Conservation (phyloP, 2,329 filamentous ascomycete genomes). For the Pseudogymnoascus sp. region DNA sequence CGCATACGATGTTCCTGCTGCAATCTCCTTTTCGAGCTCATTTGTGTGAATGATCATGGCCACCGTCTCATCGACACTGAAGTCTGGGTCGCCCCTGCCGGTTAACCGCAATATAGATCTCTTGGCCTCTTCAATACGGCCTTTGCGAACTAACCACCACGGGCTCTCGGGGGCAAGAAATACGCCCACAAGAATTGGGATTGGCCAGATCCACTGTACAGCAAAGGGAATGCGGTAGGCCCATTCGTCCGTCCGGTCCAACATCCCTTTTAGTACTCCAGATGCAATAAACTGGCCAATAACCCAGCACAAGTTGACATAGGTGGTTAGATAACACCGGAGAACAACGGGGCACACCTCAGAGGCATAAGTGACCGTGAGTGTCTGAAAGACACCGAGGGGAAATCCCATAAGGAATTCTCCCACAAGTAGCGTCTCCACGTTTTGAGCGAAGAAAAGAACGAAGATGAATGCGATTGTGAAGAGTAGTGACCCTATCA, state of each 20-base stretch:
- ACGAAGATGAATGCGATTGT: slow-evolving; percentile 38
- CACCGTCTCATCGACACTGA: slow-evolving; percentile 28
- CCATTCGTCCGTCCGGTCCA: slow-evolving; percentile 36
- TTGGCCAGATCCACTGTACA: slow-evolving; percentile 41
- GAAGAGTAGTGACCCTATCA: slow-evolving; percentile 36
- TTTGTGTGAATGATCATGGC: slow-evolving; percentile 49
- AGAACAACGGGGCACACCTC: slow-evolving; percentile 29
- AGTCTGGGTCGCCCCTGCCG: slow-evolving; percentile 17
- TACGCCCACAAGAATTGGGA: slow-evolving; percentile 37
- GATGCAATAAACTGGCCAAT: slow-evolving; percentile 42
- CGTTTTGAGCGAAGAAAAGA: slow-evolving; percentile 40
- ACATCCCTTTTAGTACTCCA: slow-evolving; percentile 37
- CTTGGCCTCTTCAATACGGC: slow-evolving; percentile 36
- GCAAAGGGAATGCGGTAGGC: slow-evolving; percentile 40
- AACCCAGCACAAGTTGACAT: slow-evolving; percentile 48
- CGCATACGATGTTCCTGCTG: slow-evolving; percentile 35
- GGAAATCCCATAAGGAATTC: slow-evolving; percentile 32
- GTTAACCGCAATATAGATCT: slow-evolving; percentile 29
- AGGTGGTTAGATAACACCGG: slow-evolving; percentile 33
- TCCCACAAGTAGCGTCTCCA: slow-evolving; percentile 36
- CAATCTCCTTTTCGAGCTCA: slow-evolving; percentile 40
- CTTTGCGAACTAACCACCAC: slow-evolving; percentile 40
- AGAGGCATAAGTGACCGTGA: slow-evolving; percentile 24
- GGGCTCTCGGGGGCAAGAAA: slow-evolving; percentile 39
- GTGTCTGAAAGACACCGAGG: slow-evolving; percentile 39